Percentiles rank a stretch among this genome's conserved stretches.
Conservation (phyloP, 1,284 basidiomycete genomes). For the Tilletia caries region DNA sequence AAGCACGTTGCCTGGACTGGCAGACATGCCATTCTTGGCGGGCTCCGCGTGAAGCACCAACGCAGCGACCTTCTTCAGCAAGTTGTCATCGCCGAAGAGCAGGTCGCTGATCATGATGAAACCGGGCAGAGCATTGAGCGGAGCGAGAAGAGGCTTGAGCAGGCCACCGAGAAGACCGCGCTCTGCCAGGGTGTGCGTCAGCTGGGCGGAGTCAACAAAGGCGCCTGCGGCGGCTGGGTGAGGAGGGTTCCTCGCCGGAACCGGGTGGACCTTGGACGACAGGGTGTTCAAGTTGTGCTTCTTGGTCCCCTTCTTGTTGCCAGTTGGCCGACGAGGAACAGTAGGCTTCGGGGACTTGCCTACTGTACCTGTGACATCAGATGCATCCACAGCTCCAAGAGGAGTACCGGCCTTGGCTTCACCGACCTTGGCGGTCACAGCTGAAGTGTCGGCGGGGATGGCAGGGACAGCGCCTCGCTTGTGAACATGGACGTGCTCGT, state of each 20-base stretch:
- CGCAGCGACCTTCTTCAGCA: conserved; percentile 21
- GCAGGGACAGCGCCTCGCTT: not conserved
- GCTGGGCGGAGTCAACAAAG: no score
- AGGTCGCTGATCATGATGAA: conserved; percentile 23
- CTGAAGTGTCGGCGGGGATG: no score
- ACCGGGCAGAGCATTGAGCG: conserved; percentile 23
- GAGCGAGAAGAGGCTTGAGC: conserved; percentile 22
- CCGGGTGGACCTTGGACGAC: not conserved
- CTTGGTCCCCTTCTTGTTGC: not conserved
- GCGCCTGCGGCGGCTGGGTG: no score
- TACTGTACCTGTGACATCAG: not conserved
- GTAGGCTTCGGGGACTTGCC: conserved; percentile 3
- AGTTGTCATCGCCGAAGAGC: conserved; percentile 20
- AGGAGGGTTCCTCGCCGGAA: not conserved
- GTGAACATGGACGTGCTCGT: conserved; percentile 13
- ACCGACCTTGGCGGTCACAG: no score
- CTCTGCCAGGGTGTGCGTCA: not conserved
- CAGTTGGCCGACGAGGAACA: not conserved
- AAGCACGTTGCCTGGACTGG: not conserved
- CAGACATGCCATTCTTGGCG: not conserved
- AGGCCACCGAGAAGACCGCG: conserved; percentile 21
- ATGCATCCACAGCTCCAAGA: no score
- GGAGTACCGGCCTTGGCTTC: no score
- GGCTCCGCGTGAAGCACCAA: conserved; percentile 20
- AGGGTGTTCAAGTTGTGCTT: not conserved